phyloP scores from a whole-genome alignment of 2,329 filamentous ascomycete species.

The Beauveria brongniartii region DNA sequence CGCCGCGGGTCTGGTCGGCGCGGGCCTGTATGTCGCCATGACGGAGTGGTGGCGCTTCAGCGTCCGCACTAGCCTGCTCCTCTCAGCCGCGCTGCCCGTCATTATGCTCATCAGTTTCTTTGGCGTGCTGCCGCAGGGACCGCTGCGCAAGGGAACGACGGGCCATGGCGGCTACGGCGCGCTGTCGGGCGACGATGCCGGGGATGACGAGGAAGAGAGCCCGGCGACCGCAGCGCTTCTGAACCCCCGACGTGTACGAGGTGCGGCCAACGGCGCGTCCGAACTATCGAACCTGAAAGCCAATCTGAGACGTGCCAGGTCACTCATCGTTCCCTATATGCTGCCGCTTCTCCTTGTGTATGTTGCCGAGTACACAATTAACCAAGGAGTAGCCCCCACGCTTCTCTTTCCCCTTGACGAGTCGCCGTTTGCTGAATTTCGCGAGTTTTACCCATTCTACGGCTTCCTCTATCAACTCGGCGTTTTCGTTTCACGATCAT shows the following conservation, averaged over 20 bases:
- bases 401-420: constrained; percentile 72
- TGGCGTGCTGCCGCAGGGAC: constrained; percentile 61
- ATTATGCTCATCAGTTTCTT: constrained; percentile 88
- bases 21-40: constrained; percentile 77
- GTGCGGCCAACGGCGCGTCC: constrained; percentile 22
- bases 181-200: constrained; percentile 34
- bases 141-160: constrained; percentile 41
- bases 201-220: constrained; percentile 27
- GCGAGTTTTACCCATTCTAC: constrained; percentile 91
- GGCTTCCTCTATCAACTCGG: constrained; percentile 90
- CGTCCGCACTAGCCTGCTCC: constrained; percentile 65
- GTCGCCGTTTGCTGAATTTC: constrained; percentile 72
- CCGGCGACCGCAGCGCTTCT: constrained; percentile 42
- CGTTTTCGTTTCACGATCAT: constrained; percentile 89
- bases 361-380: constrained; percentile 94
- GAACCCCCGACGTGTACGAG: constrained; percentile 32
- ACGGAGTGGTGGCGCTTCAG: constrained; percentile 73
- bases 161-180: constrained; percentile 44
- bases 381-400: constrained; percentile 86
- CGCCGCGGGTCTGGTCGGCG: constrained; percentile 77
- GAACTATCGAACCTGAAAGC: constrained; percentile 29
- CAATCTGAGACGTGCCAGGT: constrained; percentile 58
- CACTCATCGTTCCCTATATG: constrained; percentile 76
- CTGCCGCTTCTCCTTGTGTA: constrained; percentile 87
- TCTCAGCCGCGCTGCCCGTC: constrained; percentile 69